Conservation (phyloP, 768 basidiomycete species). For the Tulasnella sp. region DNA sequence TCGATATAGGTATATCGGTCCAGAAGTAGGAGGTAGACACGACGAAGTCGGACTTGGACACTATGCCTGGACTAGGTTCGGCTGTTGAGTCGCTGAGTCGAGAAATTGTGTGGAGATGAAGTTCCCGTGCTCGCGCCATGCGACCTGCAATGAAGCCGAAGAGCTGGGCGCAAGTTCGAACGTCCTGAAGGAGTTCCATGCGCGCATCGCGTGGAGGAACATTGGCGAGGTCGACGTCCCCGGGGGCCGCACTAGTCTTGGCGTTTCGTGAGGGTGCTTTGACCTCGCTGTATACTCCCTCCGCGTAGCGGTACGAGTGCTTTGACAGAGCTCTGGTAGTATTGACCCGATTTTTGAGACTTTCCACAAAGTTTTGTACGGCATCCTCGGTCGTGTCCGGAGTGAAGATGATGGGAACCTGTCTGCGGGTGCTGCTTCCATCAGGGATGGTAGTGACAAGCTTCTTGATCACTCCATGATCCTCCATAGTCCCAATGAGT, state of each 20-base stretch:
- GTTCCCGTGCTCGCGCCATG: conserved; percentile 51
- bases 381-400: conserved; percentile 45
- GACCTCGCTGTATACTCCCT: neutral
- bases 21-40: conserved; percentile 53
- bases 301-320: neutral
- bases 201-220: conserved; percentile 25
- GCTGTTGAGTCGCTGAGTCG: conserved; percentile 43
- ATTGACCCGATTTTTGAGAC: neutral
- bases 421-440: conserved; percentile 50
- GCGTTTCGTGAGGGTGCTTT: neutral
- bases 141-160: conserved; percentile 71
- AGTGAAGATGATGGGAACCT: conserved; percentile 57
- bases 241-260: neutral
- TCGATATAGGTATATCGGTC: conserved; percentile 54
- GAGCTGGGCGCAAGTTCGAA: conserved; percentile 58
- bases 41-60: conserved; percentile 49
- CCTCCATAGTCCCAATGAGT: conserved; percentile 55
- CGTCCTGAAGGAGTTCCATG: conserved; percentile 59
- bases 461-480: conserved; percentile 58
- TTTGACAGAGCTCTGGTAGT: neutral
- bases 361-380: conserved; percentile 11
- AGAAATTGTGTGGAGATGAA: conserved; percentile 51
- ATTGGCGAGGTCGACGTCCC: neutral
- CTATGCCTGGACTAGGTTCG: conserved; percentile 36
- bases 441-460: conserved; percentile 57